Base-by-base conservation (phyloP, 352 stramenopile species). In the Globisporangium nunn region DNA sequence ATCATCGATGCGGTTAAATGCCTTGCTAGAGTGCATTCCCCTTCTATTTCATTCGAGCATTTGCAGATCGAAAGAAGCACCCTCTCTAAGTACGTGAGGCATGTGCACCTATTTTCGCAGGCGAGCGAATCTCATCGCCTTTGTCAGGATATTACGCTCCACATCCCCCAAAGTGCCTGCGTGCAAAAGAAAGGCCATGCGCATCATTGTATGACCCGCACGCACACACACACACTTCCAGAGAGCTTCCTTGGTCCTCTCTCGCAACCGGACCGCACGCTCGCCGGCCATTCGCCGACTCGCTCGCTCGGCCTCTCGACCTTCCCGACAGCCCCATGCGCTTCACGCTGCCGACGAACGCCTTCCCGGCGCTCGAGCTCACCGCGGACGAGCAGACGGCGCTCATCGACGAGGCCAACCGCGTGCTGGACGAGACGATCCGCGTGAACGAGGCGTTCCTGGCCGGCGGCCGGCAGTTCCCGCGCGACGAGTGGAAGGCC, bases 391-490 rank as follows among this genome's bases (percentile, higher is more conserved):
- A 64, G 58, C 52, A 64, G 45, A 43, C 52, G 29, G 14, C 29
- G 33, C 44, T 64, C 23, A 53, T 55, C 37, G 31, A 29, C 46
- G 58, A 64, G 39, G 53, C 53, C 17, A 53, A 64, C 50, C 37
- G 48, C 28, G 58, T 64, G 46, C 58, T 64, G 28, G 53, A 64
- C 46, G 58, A 64, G 51, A 64, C 58, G 52, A 49, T 64, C 23
- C 18, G 17, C 17, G 33, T 15, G 51, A 59, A 64, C 50, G 58
- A 59, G 29, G 18, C 10, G 14, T 64, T 64, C 37, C 18, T 54
- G 31, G 52, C 51, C 17, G 31, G 12, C 23, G 46, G 53, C 15
- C 37, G 48, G 14, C 31, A 30, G 14, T 54, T 64, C 10, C 23
- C 52, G 35, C 46, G 47, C 23, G 28, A 46, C 29, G 45, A 64